These are phyloP conservation scores for Pisolithus sp. DNA, from an alignment of 768 basidiomycete genomes.

Conservation along the genomic window DNA sequence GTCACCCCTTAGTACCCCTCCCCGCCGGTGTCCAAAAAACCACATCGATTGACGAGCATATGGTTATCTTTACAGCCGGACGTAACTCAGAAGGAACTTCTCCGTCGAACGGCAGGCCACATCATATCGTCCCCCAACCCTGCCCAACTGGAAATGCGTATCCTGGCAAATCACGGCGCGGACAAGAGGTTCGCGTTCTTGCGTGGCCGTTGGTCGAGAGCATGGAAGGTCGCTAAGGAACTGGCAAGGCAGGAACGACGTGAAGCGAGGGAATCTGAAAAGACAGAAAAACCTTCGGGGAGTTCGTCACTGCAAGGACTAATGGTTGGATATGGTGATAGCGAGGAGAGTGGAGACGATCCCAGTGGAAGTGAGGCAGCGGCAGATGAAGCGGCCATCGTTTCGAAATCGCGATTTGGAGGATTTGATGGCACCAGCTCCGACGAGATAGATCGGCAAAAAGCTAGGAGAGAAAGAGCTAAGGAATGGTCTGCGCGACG, in stretches of 20 bases:
- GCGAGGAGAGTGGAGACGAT: constrained; percentile 37
- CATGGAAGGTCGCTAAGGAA: constrained; percentile 56
- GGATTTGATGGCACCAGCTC: too few relatives aligned
- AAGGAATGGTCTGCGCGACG: neutral
- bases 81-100: constrained; percentile 53
- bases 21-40: too few relatives aligned
- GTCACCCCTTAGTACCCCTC: too few relatives aligned
- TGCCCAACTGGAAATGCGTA: constrained; percentile 79
- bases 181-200: constrained; percentile 80
- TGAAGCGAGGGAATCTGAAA: constrained; percentile 18
- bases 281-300: constrained; percentile 6
- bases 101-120: constrained; percentile 69
- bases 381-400: too few relatives aligned
- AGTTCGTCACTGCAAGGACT: constrained; percentile 42
- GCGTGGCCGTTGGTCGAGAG: constrained; percentile 62
- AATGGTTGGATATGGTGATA: constrained; percentile 49
- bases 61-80: constrained; percentile 43
- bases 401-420: too few relatives aligned
- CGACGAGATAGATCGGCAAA: neutral
- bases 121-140: constrained; percentile 68
- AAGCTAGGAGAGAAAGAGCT: neutral
- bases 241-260: constrained; percentile 29
- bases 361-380: neutral
- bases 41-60: too few relatives aligned
- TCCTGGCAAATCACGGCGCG: constrained; percentile 76